Conservation (phyloP, 495 filamentous ascomycete species). For the Aspergillus steynii region DNA sequence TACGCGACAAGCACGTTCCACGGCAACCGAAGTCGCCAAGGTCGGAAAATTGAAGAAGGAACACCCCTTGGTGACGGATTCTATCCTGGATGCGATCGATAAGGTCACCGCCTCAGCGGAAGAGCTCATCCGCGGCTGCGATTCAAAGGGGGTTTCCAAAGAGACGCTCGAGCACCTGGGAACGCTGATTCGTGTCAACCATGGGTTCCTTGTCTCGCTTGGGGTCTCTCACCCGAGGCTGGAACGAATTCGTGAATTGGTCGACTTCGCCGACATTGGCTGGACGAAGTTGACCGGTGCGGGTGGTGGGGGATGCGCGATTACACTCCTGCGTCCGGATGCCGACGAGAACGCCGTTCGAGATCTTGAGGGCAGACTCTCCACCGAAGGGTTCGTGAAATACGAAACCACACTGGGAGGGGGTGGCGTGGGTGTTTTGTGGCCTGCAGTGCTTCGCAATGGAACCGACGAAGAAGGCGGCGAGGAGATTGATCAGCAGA, state of each 20-base stretch:
- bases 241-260: constrained; percentile 87
- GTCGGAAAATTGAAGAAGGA: constrained; percentile 68
- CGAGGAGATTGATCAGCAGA: constrained; percentile 89
- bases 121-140: constrained; percentile 62
- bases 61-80: constrained; percentile 71
- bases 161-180: constrained; percentile 69
- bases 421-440: constrained; percentile 89
- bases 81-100: constrained; percentile 81
- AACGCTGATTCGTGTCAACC: constrained; percentile 87
- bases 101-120: constrained; percentile 74
- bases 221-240: constrained; percentile 93
- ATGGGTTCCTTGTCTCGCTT: constrained; percentile 81
- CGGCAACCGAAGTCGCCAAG: constrained; percentile 80
- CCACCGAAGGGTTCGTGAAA: constrained; percentile 73
- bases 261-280: constrained; percentile 85
- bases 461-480: constrained; percentile 72
- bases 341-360: constrained; percentile 50
- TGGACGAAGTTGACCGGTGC: constrained; percentile 98
- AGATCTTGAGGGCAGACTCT: constrained; percentile 65
- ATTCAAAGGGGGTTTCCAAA: constrained; percentile 59
- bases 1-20: constrained; percentile 80
- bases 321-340: constrained; percentile 78
- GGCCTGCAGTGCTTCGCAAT: constrained; percentile 81
- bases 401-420: constrained; percentile 88
- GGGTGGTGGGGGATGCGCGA: constrained; percentile 92